Evolutionary conservation across 768 basidiomycete species (phyloP), one percentile per base, ranked within the genome.

Genomic region (Hypsizygus marmoreus): DNA sequence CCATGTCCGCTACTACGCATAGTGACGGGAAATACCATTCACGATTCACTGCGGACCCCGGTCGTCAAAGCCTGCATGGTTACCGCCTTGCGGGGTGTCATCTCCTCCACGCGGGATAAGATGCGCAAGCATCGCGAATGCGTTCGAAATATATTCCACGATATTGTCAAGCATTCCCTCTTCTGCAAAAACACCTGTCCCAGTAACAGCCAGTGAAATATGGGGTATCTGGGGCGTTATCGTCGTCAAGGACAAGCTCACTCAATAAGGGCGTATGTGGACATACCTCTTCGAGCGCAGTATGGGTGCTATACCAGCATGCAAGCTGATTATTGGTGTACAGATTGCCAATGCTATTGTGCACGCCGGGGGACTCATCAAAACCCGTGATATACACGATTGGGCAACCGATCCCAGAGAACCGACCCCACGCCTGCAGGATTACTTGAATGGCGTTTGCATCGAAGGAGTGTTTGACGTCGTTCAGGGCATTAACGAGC

Each of bases 301-400:
- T 6, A 35, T n/a, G n/a, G n/a, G 22, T 35, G 7, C 23, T 42
- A 32, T 32, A 42, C 40, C 17, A 31, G 23, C 40, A 41, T 10
- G 16, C 24, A 13, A 41, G 26, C 28, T 29, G 19, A 22, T 42
- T 30, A 13, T 42, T 12, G 4, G 40, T 32, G 30, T 42, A 42
- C 17, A 42, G 6, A 24, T 42, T 42, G 9, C 29, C 17, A 16
- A 32, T 32, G 13, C 34, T 35, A 13, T 35, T 17, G 9, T 17
- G 13, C 22, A 22, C 31, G 3, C 40, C 40, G 3, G 40, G 14
- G 16, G 16, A 29, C n/a, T 10, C 9, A 30, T 42, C 40, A 23
- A 42, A 42, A 13, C 40, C 40, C 4, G 29, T 42, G 2, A 42
- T 20, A 31, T 42, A 42, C 9, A 32, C 30, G n/a, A 42, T 32